These are phyloP conservation scores for Candida patagonica DNA, from an alignment of 805 yeast genomes.

Conservation along the genomic window DNA sequence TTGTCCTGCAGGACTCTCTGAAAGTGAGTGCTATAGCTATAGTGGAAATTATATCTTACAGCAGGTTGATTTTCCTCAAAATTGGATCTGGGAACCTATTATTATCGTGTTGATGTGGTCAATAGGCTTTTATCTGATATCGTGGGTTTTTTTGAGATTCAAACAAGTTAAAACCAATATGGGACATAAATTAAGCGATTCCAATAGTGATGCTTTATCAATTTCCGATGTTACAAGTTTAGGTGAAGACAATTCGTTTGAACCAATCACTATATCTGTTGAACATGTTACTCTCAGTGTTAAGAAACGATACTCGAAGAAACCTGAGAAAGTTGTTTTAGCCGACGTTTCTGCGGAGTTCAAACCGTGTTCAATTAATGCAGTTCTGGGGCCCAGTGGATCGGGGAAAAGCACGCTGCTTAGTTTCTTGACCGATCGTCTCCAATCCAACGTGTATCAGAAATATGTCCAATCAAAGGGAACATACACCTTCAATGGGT, in stretches of 20 bases:
- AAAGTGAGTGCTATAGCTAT: conserved; percentile 38
- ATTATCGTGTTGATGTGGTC: conserved; percentile 51
- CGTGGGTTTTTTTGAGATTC: conserved; percentile 39
- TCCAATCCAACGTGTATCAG: conserved; percentile 30
- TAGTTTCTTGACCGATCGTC: conserved; percentile 53
- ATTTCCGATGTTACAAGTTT: no score
- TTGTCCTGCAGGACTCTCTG: conserved; percentile 34
- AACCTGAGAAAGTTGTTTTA: conserved; percentile 31
- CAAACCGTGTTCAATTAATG: conserved; percentile 49
- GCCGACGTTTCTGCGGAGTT: conserved; percentile 43
- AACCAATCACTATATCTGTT: conserved; percentile 19
- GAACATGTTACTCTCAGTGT: conserved; percentile 20
- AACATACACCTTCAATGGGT: conserved; percentile 34
- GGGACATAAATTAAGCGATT: conserved; percentile 29
- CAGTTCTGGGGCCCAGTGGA: conserved; percentile 77
- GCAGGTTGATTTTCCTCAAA: conserved; percentile 48
- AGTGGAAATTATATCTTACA: conserved; percentile 46
- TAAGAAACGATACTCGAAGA: conserved; percentile 10
- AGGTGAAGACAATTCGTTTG: conserved; percentile 1
- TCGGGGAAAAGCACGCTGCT: conserved; percentile 66
- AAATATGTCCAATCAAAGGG: conserved; percentile 33
- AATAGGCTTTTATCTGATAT: conserved; percentile 42
- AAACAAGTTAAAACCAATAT: conserved; percentile 45
- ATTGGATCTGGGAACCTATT: conserved; percentile 62
- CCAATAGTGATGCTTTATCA: conserved; percentile 8